Evolutionary conservation across 106 monocot genomes (phyloP).

Genomic region (Allium cepa): DNA sequence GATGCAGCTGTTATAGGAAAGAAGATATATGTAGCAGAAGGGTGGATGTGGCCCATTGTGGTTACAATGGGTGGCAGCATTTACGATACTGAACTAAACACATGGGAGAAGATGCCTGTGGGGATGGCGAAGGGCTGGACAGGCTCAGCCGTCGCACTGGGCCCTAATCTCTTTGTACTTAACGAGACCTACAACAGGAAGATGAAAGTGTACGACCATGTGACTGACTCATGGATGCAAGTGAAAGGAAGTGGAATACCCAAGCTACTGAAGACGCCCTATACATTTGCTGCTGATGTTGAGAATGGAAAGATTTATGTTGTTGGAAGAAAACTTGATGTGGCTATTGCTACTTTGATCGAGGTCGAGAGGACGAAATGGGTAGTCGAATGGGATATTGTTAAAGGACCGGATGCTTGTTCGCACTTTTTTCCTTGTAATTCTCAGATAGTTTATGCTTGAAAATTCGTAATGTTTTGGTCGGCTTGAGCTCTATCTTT

Average conservation of each 20-base stretch:
- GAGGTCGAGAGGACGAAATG: slow-evolving; percentile 1
- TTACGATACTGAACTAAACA: neutral
- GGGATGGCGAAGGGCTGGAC: slow-evolving; percentile 15
- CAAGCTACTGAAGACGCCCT: neutral
- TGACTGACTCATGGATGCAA: neutral
- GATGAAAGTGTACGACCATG: slow-evolving; percentile 7
- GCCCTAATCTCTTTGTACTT: neutral
- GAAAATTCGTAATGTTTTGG: neutral
- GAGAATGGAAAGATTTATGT: slow-evolving; percentile 11
- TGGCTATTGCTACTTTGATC: neutral
- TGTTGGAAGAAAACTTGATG: slow-evolving; percentile 5
- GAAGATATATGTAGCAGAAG: slow-evolving; percentile 3
- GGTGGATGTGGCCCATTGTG: slow-evolving; percentile 9
- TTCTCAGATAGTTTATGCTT: slow-evolving; percentile 10
- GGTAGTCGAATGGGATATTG: slow-evolving; percentile 16
- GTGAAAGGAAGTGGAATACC: slow-evolving; percentile 5
- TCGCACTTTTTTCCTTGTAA: neutral
- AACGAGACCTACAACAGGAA: neutral
- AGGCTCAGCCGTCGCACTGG: neutral
- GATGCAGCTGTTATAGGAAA: slow-evolving; percentile 3
- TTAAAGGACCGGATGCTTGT: slow-evolving; percentile 9
- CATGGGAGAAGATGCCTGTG: neutral
- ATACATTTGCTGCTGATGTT: neutral
- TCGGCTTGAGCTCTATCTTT: no score
- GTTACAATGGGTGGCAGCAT: neutral